These are phyloP conservation scores for Rhizodiscina lignyota DNA, from an alignment of 495 filamentous ascomycete genomes.

Conservation along the genomic window DNA sequence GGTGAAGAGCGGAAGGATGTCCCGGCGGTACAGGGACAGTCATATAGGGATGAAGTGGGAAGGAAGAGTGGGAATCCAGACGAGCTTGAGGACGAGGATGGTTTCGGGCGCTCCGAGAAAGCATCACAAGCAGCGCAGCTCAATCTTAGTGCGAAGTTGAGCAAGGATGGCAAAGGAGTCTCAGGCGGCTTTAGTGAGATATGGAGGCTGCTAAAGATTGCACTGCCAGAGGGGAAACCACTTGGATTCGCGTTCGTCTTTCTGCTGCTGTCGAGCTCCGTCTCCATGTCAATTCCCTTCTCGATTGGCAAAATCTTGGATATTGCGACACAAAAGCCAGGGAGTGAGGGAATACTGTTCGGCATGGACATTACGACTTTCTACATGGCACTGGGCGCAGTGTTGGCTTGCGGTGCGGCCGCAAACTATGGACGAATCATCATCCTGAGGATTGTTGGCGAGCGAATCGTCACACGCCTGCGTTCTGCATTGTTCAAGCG, in stretches of 20 bases:
- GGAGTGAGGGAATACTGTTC: conserved; percentile 33
- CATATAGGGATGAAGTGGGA: background rate
- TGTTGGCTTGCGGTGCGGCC: conserved; percentile 55
- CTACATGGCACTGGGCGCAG: conserved; percentile 49
- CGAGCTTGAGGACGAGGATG: conserved; percentile 28
- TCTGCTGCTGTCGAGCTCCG: conserved; percentile 68
- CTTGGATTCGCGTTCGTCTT: conserved; percentile 68
- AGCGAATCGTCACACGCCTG: conserved; percentile 79
- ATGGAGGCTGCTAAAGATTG: conserved; percentile 78
- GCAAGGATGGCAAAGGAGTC: conserved; percentile 57
- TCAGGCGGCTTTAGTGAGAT: conserved; percentile 52
- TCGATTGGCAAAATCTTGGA: conserved; percentile 94
- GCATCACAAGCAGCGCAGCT: conserved; percentile 77
- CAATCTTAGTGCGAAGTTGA: conserved; percentile 72
- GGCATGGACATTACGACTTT: conserved; percentile 61
- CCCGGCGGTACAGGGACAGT: too few relatives aligned
- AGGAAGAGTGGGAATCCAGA: background rate
- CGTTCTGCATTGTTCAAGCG: conserved; percentile 77
- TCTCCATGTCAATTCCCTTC: conserved; percentile 91
- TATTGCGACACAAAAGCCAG: conserved; percentile 41
- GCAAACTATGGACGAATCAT: conserved; percentile 93
- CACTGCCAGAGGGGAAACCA: conserved; percentile 62
- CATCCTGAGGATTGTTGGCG: conserved; percentile 85
- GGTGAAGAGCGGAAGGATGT: background rate
- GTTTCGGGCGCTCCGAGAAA: conserved; percentile 55